Evolutionary conservation across 441 rosid genomes (phyloP).

Genomic region (Arabidopsis lyrata): DNA sequence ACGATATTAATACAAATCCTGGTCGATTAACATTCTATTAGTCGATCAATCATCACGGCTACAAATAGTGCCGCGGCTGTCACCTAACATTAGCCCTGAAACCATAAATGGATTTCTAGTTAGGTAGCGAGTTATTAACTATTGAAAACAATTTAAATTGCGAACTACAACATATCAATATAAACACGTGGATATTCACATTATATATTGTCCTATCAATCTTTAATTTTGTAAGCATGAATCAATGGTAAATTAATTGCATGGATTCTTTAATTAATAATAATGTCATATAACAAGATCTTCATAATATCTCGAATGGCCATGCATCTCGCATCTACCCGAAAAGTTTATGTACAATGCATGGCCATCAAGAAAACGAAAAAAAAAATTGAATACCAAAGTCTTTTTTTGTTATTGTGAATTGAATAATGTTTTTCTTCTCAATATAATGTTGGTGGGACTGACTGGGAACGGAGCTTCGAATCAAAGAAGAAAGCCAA

Average conservation of each 20-base stretch:
- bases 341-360: slow-evolving; percentile 27
- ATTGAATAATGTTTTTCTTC: slow-evolving; percentile 9
- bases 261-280: slow-evolving; percentile 3
- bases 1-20: background rate
- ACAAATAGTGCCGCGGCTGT: no score
- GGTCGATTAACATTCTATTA: background rate
- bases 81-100: no score
- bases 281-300: slow-evolving; percentile 3
- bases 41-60: background rate
- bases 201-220: background rate
- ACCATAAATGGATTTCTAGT: background rate
- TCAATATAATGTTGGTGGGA: slow-evolving; percentile 28
- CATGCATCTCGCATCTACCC: slow-evolving; percentile 36
- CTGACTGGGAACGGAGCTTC: slow-evolving; percentile 38
- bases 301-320: slow-evolving; percentile 18
- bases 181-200: background rate
- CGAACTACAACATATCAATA: background rate
- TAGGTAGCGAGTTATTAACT: background rate
- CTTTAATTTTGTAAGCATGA: slow-evolving; percentile 5
- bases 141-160: background rate
- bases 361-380: slow-evolving; percentile 15
- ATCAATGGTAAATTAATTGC: slow-evolving; percentile 12
- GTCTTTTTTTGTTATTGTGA: background rate
- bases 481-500: slow-evolving; percentile 36
- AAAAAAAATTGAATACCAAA: background rate